Percentiles rank a stretch among this genome's conserved stretches.
Conservation (phyloP, 208 protist genomes). For the Leptomonas seymouri region DNA sequence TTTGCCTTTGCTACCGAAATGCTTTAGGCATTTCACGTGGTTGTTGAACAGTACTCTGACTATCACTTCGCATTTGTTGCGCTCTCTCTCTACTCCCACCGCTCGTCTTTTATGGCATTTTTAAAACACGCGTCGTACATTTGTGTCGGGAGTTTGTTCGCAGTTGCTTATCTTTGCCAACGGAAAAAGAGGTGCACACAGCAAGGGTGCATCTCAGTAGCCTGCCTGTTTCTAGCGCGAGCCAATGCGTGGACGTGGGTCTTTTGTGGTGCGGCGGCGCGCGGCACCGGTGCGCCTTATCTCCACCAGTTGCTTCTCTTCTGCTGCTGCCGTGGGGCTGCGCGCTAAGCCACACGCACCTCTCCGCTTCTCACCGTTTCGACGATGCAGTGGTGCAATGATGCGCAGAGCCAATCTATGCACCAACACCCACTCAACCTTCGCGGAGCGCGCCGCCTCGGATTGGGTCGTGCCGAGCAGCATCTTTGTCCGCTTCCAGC, state of each 20-base stretch:
- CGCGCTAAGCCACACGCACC: not conserved
- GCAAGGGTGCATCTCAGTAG: too few relatives aligned
- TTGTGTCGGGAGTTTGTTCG: too few relatives aligned
- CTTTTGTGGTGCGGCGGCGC: not conserved
- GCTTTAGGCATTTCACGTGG: too few relatives aligned
- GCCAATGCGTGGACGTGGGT: not conserved
- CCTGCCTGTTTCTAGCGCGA: not conserved
- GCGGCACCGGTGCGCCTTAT: not conserved
- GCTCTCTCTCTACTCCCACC: not conserved
- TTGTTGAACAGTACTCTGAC: too few relatives aligned
- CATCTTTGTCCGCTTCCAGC: conserved; percentile 82
- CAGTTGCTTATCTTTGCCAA: too few relatives aligned
- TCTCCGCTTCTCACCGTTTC: not conserved
- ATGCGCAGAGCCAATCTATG: not conserved
- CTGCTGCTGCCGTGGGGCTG: not conserved
- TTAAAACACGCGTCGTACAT: not conserved
- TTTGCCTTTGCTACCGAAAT: too few relatives aligned
- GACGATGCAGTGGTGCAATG: not conserved
- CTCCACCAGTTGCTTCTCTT: not conserved
- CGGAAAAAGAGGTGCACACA: too few relatives aligned
- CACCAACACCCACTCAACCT: not conserved
- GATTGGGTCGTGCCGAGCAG: conserved; percentile 4
- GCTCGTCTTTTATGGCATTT: too few relatives aligned
- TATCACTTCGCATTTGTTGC: not conserved
- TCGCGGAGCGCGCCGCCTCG: not conserved